Base-by-base conservation (phyloP, 2,329 filamentous ascomycete species). In the Alternaria arbusti region DNA sequence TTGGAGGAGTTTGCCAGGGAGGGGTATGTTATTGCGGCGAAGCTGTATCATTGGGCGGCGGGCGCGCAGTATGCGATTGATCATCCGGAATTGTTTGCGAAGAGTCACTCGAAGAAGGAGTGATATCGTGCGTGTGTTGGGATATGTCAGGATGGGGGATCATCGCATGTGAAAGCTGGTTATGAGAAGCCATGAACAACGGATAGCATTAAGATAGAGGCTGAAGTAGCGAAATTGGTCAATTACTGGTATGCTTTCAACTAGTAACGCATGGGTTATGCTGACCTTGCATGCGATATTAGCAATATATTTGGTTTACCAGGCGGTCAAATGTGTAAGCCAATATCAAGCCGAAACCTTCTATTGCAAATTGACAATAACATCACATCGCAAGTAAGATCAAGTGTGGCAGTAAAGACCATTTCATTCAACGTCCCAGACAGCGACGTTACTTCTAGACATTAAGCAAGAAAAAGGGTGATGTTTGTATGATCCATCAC, bases 1-100 rank as follows among this genome's bases (percentile, higher is more conserved):
- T 47, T 75, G 54, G 73, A 70, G 50, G 64, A 64, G 54, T 75
- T 69, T 65, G 69, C 70, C 0, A 66, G 64, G 47, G 67, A 74
- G 54, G 71, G 70, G 6, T 74, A 71, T 59, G 69, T 75, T 7
- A 66, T 75, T 59, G 71, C 73, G 20, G 73, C 73, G 0, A 75
- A 75, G 57, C 56, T 75, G 61, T 75, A 72, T 61, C 73, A 75
- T 64, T 75, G 71, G 68, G 73, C 73, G 49, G 71, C 71, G 4
- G 73, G 73, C 2, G 70, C 73, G 45, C 57, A 66, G 68, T 75
- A 68, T 61, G 71, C 73, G 13, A 63, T 73, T 50, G 69, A 74
- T 17, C 66, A 74, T 52, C 71, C 71, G 1, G 70, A 69, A 44
- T 32, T 74, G 52, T 73, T 74, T 47, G 61, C 50, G 6, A 63